Conservation (phyloP, 2,329 filamentous ascomycete species). For the Hortaea sp. region DNA sequence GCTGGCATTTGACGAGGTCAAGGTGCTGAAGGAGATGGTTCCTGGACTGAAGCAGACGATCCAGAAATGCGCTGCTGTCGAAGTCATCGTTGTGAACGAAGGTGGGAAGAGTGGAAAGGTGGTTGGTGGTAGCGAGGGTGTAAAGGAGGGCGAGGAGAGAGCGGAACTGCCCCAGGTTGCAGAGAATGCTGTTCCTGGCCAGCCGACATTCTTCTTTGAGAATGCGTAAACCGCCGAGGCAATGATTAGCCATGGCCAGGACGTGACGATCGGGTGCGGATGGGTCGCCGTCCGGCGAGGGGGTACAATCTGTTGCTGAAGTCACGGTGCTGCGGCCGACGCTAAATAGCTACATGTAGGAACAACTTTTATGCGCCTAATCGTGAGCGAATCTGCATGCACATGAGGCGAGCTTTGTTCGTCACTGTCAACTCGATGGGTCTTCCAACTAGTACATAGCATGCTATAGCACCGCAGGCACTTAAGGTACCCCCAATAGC, state of each 20-base stretch:
- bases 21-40: slow-evolving; percentile 67
- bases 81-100: slow-evolving; percentile 62
- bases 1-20: slow-evolving; percentile 75
- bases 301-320: no score
- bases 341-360: no score
- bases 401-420: no score
- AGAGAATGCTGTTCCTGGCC: slow-evolving; percentile 69
- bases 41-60: slow-evolving; percentile 67
- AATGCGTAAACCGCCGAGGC: slow-evolving; percentile 38
- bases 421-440: no score
- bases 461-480: no score
- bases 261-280: neutral
- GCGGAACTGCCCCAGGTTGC: slow-evolving; percentile 49
- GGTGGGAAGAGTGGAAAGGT: slow-evolving; percentile 55
- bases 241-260: neutral
- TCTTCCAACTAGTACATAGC: no score
- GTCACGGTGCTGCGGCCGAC: no score
- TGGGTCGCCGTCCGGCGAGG: no score
- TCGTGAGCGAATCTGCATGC: no score
- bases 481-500: no score
- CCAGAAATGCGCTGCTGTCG: slow-evolving; percentile 56
- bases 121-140: slow-evolving; percentile 41
- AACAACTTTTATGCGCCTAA: no score
- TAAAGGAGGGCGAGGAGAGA: slow-evolving; percentile 47
- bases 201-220: slow-evolving; percentile 74